Conservation (phyloP, 1,139 yeast genomes). For the Geotrichum australiense region DNA sequence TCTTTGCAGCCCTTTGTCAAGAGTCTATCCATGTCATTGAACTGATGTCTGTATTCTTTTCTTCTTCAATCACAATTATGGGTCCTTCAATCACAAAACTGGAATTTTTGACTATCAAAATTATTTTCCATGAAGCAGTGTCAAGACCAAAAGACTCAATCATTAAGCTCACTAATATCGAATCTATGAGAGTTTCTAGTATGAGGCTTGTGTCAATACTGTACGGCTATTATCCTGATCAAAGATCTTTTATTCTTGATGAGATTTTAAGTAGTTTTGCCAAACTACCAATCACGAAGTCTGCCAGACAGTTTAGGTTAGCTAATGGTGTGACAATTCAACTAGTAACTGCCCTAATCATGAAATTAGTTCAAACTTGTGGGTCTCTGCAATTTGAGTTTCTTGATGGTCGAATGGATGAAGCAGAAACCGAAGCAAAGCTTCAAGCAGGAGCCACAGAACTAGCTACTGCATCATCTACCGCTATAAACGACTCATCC, state of each 20-base stretch:
- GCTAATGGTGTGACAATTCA: conserved; percentile 45
- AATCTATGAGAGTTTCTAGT: conserved; percentile 34
- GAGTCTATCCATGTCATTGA: conserved; percentile 20
- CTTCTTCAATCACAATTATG: conserved; percentile 30
- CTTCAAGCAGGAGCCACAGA: conserved; percentile 9
- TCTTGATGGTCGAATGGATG: conserved; percentile 16
- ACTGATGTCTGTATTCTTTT: conserved; percentile 21
- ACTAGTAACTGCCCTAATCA: conserved; percentile 41
- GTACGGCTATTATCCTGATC: conserved; percentile 33
- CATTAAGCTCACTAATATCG: conserved; percentile 30
- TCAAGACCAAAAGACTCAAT: conserved; percentile 29
- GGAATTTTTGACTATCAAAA: conserved; percentile 42
- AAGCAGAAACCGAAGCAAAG: conserved; percentile 17
- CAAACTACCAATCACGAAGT: conserved; percentile 42
- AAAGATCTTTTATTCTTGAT: conserved; percentile 51
- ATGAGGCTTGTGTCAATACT: conserved; percentile 37
- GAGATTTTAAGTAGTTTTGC: conserved; percentile 52
- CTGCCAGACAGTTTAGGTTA: conserved; percentile 41
- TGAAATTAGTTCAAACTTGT: conserved; percentile 42
- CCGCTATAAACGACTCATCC: conserved; percentile 35
- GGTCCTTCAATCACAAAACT: conserved; percentile 46
- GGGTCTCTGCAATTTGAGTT: conserved; percentile 28
- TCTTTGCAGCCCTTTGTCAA: conserved; percentile 21
- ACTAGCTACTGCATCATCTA: conserved; percentile 13
- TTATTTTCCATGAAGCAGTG: conserved; percentile 34